Base-by-base conservation (phyloP, 2,329 filamentous ascomycete genomes). In the Huntiella moniliformis region DNA sequence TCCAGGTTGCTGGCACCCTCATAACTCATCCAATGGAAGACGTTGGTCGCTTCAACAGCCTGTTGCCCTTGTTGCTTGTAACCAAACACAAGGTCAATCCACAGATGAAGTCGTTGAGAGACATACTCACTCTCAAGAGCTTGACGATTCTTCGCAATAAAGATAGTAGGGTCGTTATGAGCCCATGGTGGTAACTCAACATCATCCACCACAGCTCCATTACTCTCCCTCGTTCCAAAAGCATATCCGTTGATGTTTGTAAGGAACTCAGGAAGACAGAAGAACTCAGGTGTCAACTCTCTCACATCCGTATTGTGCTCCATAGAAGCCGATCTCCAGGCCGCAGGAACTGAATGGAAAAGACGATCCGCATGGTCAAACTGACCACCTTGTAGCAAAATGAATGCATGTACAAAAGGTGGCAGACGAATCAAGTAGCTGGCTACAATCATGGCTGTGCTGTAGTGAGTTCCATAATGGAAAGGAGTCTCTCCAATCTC, bases 401-500 rank as follows among this genome's bases (percentile, higher is more conserved):
- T 74, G 57, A 93, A 96, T 0, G 91, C 94, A 54, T 96, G 85
- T 17, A 95, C 88, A 58, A 96, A 98, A 0, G 91, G 91, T 43
- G 94, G 88, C 12, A 98, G 69, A 13, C 91, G 80, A 55, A 98
- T 95, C 36, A 98, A 71, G 56, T 95, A 98, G 0, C 87, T 95
- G 10, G 86, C 86, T 5, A 98, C 91, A 49, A 94, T 95, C 91
- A 96, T 98, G 5, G 91, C 91, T 2, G 91, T 96, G 1, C 91
- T 96, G 60, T 98, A 98, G 59, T 98, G 92, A 0, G 92, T 98
- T 13, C 91, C 91, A 54, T 96, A 98, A 58, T 98, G 91, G 58
- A 95, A 98, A 0, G 91, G 82, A 1, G 82, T 79, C 39, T 94
- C 87, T 5, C 80, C 84, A 68, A 98, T 93, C 58, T 96, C 91